Percentiles rank a stretch among this genome's conserved stretches.
phyloP scores from a whole-genome alignment of 140 eudicot genomes.

The Stevia rebaudiana region DNA sequence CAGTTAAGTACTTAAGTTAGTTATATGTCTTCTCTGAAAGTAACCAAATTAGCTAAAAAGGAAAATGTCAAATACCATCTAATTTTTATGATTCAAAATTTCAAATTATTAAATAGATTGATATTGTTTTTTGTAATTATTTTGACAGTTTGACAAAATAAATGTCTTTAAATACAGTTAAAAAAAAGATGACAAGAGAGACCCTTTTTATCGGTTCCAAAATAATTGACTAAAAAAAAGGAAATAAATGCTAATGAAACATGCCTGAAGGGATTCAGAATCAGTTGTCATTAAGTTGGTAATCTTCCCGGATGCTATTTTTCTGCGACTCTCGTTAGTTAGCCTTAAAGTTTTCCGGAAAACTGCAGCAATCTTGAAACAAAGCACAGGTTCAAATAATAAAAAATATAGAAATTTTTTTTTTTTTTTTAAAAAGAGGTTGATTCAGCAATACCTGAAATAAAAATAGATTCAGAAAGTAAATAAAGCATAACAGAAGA shows the following conservation, averaged over 20 bases:
- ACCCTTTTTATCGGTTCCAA: not conserved
- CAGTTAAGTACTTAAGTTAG: not conserved
- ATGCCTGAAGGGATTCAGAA: constrained; percentile 86
- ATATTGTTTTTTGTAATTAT: not conserved
- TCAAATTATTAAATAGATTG: not conserved
- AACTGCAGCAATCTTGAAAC: constrained; percentile 78
- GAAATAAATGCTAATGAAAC: constrained; percentile 22
- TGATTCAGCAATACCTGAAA: not conserved
- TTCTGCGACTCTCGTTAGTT: constrained; percentile 88
- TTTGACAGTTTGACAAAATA: not conserved
- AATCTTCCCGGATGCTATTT: constrained; percentile 78
- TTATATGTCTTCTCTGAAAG: not conserved
- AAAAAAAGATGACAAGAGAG: not conserved
- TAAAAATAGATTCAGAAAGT: not conserved
- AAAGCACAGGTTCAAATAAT: constrained; percentile 14
- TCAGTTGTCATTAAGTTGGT: constrained; percentile 96
- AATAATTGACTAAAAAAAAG: not conserved
- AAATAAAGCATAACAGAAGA: not conserved
- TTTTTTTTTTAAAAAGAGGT: too few relatives aligned
- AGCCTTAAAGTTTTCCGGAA: constrained; percentile 86
- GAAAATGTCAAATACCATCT: not conserved
- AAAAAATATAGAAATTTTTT: not conserved
- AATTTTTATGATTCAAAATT: not conserved
- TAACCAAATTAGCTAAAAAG: constrained; percentile 3
- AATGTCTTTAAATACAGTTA: not conserved